A percentile compares a stretch with the other conserved stretches of the same genome.
Conservation (phyloP, 140 eudicot species). For the Cichorium intybus region DNA sequence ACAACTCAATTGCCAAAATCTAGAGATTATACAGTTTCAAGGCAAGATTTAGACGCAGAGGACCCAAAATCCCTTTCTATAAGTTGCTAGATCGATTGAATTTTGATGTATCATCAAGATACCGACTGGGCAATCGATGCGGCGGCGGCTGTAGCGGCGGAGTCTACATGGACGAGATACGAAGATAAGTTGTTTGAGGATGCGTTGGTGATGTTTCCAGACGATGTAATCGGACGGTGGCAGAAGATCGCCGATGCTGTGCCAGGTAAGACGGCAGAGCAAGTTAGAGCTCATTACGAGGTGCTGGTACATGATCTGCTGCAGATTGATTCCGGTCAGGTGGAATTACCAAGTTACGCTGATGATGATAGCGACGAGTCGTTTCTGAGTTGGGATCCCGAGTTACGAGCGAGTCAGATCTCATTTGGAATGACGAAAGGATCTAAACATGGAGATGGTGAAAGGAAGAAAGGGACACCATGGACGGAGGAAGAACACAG, state of each 20-base stretch:
- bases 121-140: conserved; percentile 25
- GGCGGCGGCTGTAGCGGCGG: conserved; percentile 26
- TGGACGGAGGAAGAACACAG: conserved; percentile 96
- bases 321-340: conserved; percentile 79
- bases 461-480: conserved; percentile 87
- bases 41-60: background rate
- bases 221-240: conserved; percentile 58
- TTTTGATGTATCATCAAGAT: conserved; percentile 29
- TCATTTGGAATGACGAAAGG: conserved; percentile 53
- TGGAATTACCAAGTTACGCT: conserved; percentile 60
- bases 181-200: conserved; percentile 81
- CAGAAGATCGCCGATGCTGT: conserved; percentile 54
- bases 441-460: conserved; percentile 43
- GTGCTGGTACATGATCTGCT: conserved; percentile 55
- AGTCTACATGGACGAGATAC: conserved; percentile 47
- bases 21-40: background rate
- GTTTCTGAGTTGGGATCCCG: conserved; percentile 45
- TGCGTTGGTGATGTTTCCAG: conserved; percentile 58
- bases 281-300: conserved; percentile 60
- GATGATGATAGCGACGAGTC: conserved; percentile 43
- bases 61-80: conserved; percentile 7
- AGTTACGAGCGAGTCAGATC: conserved; percentile 52
- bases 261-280: conserved; percentile 62
- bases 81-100: background rate
- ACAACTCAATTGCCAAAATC: background rate